Base-by-base conservation (phyloP, 164 flowering plant species). In the Stephania cephalantha region DNA sequence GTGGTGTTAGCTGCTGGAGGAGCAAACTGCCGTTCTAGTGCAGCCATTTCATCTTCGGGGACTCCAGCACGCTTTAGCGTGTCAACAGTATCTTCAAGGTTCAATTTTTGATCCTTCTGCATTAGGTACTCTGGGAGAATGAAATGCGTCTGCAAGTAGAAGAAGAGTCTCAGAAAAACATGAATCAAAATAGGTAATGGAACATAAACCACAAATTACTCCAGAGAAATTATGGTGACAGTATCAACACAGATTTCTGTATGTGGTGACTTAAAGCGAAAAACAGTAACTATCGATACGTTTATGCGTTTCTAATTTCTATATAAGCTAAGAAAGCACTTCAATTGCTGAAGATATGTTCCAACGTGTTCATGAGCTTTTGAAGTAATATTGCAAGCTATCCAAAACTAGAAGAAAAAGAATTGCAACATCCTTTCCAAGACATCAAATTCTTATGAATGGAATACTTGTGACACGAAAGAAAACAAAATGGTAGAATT, bases 31-130 rank as follows among this genome's bases (percentile, higher is more conserved):
- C 88, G 90, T 75, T 95, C 99, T 5, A 95, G 79, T 46, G 93
- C 94, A 61, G 97, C 97, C 99, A 95, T 95, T 74, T 92, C 96
- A 75, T 95, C 99, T 76, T 89, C 97, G 1, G 90, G 84, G 9
- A 90, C 90, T 10, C 97, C 98, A 35, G 95, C 97, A 67, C 83
- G 90, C 78, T 91, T 91, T 74, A 89, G 71, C 20, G 85, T 87
- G 77, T 93, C 97, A 44, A 87, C 90, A 31, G 98, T 90, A 46
- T 93, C 93, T 68, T 90, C 97, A 7, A 88, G 79, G 67, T 79
- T 86, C 31, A 88, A 76, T 79, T 79, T 86, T 73, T 87, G 90
- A 79, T 95, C 97, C 84, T 89, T 92, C 74, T 92, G 91, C 92
- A 93, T 91, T 77, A 88, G 30, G 76, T 90, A 85, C 85, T 93